Evolutionary conservation across 345 rosid species (phyloP), one percentile per base, ranked within the genome.

Genomic region (Eucalyptus marginata): DNA sequence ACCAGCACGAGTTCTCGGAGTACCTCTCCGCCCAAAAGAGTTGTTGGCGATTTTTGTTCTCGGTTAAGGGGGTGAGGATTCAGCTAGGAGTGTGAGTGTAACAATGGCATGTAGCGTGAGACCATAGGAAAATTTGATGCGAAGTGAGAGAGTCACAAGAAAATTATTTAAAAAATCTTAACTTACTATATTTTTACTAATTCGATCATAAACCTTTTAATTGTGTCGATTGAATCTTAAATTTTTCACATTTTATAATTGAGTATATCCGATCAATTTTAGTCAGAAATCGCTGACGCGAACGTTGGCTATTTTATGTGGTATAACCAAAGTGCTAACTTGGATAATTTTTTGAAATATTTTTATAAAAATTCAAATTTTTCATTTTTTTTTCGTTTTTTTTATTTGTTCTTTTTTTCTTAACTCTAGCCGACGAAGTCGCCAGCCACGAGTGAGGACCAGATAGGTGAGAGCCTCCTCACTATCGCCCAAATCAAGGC

Each of bases 271-370:
- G 1, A 1, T 24, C 3, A 56, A 56, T 56, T 56, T 56, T 22
- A 24, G 13, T 24, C 0, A 2, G 4, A 56, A 56, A 24, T 56
- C 6, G 12, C 6, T 9, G 1, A 56, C 6, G 1, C 24, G 3
- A 5, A 24, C 13, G 2, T 9, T 24, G 3, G 62, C 2, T 1
- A 8, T 22, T 56, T 24, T 22, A 56, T 56, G 29, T 56, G 2
- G 3, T 24, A 56, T 9, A 6, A 9, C 29, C 12, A 22, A n/a
- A n/a, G 5, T 4, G 5, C 3, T 56, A 56, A 24, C 27, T 22
- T 8, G 0, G 5, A 56, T 29, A 56, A 56, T 24, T 56, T 56
- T 8, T 56, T 4, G 2, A 20, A 56, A 56, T 56, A 56, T 56
- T 56, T 22, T 56, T 22, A 10, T 22, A 22, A 8, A 22, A 22